phyloP scores from a whole-genome alignment of 2,329 filamentous ascomycete genomes.

The Beauveria sp. region DNA sequence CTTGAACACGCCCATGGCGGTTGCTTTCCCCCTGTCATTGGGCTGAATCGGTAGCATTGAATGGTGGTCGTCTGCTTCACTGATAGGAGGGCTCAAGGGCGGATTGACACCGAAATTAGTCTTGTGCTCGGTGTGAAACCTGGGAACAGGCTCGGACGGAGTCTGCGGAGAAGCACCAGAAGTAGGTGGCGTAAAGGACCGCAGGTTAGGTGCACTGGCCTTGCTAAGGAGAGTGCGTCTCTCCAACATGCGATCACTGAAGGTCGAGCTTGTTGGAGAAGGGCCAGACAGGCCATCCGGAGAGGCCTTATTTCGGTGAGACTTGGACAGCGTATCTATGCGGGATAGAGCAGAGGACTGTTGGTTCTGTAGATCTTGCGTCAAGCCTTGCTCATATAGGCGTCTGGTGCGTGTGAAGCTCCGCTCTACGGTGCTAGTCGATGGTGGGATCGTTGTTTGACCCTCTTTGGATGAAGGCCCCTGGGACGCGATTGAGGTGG shows the following conservation, averaged over 20 bases:
- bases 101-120: constrained; percentile 26
- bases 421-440: constrained; percentile 45
- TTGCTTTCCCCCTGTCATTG: constrained; percentile 74
- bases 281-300: constrained; percentile 40
- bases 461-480: constrained; percentile 44
- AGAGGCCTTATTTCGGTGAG: constrained; percentile 42
- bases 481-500: constrained; percentile 70
- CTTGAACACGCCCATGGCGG: constrained; percentile 55
- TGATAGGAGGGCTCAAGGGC: constrained; percentile 50
- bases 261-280: constrained; percentile 36
- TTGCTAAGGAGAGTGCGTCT: constrained; percentile 41
- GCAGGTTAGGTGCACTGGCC: constrained; percentile 62
- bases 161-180: constrained; percentile 31
- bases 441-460: constrained; percentile 28
- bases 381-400: constrained; percentile 76
- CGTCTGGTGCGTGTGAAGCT: constrained; percentile 63
- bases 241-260: constrained; percentile 40
- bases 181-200: constrained; percentile 44
- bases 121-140: constrained; percentile 28
- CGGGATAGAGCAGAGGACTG: constrained; percentile 70
- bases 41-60: constrained; percentile 60
- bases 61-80: constrained; percentile 64
- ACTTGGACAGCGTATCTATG: constrained; percentile 68
- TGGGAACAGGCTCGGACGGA: constrained; percentile 29
- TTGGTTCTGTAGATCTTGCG: constrained; percentile 72